Evolutionary conservation across 2,329 filamentous ascomycete genomes (phyloP), one percentile per base, ranked within the genome.

Genomic region (Biscogniauxia mediterranea): DNA sequence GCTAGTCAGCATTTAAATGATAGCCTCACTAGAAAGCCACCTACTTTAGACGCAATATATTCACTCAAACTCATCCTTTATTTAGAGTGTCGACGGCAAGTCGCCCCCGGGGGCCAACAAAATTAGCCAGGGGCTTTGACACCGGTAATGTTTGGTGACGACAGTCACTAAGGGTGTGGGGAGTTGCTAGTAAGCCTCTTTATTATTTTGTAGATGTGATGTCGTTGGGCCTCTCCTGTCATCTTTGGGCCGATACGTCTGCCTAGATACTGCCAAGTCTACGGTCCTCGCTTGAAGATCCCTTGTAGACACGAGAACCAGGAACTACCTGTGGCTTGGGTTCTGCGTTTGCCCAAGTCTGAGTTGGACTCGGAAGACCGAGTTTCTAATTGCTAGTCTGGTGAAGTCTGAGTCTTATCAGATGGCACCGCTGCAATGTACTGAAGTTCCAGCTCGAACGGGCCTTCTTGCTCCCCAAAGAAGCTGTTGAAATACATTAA

Each of bases 381-480:
- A 38, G n/a, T 13, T 54, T 50, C 55, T 17, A 6, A 2, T 5
- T 42, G 57, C 19, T 2, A 25, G 13, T 57, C 21, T 19, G 8
- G 23, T 23, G 15, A 28, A 51, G 9, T 15, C 15, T 4, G 17
- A 32, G 17, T 15, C 28, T 32, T 32, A 32, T 32, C 11, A 52
- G 8, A 15, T 52, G 23, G 52, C 11, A 32, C 20, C 2, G 83
- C 84, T 13, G 81, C 79, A 60, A 89, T 83, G 1, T 83, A 85
- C 28, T 74, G 74, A 61, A 90, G 74, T 1, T 80, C 77, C 4
- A 90, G 71, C 2, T 78, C 80, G 66, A 93, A 93, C 3, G 85
- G 79, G 2, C 91, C 91, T 64, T 90, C 79, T 74, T 93, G 90
- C 0, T 83, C 76, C 8, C 88, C 90, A 67, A 93, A 93, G 78